Percentiles rank a stretch among this genome's conserved stretches.
Conservation (phyloP, 116 monocot species). For the Zostera marina region DNA sequence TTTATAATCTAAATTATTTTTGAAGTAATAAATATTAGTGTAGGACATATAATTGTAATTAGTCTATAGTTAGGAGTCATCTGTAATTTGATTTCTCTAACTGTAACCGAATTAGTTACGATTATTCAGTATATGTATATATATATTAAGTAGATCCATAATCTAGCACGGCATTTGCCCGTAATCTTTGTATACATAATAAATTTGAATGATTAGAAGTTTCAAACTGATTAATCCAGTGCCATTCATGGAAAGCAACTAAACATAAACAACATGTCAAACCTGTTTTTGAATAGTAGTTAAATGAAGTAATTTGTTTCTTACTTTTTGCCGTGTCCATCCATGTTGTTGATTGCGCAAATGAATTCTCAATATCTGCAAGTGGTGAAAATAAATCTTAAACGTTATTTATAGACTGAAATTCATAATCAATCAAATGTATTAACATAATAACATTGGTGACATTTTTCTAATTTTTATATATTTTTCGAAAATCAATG, state of each 20-base stretch:
- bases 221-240: not conserved
- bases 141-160: too few relatives aligned
- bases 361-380: constrained; percentile 57
- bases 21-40: too few relatives aligned
- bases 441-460: constrained; percentile 1
- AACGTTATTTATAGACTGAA: not conserved
- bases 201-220: too few relatives aligned
- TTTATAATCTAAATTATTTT: too few relatives aligned
- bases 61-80: too few relatives aligned
- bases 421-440: too few relatives aligned
- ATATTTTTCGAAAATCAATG: not conserved
- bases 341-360: constrained; percentile 48
- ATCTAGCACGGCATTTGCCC: too few relatives aligned
- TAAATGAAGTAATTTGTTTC: constrained; percentile 1
- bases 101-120: too few relatives aligned
- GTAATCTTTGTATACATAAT: too few relatives aligned
- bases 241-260: not conserved
- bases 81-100: too few relatives aligned
- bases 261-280: not conserved
- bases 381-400: not conserved
- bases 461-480: not conserved
- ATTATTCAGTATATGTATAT: too few relatives aligned
- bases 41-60: too few relatives aligned
- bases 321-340: constrained; percentile 88
- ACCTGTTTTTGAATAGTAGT: not conserved